Conservation (phyloP, 2,329 filamentous ascomycete species). For the Talaromyces sp. region DNA sequence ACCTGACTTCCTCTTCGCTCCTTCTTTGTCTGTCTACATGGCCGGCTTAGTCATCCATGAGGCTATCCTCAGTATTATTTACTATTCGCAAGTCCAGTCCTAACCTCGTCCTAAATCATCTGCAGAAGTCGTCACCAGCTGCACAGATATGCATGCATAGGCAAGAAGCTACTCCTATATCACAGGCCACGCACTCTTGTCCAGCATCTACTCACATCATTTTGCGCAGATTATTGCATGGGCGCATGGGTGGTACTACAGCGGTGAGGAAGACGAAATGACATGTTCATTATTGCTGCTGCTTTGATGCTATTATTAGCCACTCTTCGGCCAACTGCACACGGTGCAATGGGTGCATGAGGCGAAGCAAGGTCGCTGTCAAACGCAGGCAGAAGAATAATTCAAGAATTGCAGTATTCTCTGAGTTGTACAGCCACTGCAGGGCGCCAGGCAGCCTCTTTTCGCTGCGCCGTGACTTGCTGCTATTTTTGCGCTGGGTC, state of each 20-base stretch:
- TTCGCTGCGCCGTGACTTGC: neutral
- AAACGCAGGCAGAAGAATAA: neutral
- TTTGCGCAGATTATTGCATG: neutral
- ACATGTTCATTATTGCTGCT: neutral
- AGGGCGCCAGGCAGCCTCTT: neutral
- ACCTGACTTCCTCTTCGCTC: neutral
- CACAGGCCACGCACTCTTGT: neutral
- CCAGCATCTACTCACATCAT: neutral
- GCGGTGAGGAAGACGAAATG: neutral
- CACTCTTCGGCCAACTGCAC: neutral
- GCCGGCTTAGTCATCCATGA: neutral
- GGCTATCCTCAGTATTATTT: neutral
- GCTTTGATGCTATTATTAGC: neutral
- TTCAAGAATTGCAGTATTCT: neutral
- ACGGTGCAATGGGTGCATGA: neutral
- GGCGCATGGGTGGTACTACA: neutral
- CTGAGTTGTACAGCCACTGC: neutral
- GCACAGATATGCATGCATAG: neutral
- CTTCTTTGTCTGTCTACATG: neutral
- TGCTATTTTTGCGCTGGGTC: conserved; percentile 4
- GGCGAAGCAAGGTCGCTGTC: neutral
- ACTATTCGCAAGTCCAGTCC: neutral
- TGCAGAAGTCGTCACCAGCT: neutral
- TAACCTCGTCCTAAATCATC: neutral
- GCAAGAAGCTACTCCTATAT: neutral